Percentiles rank a stretch among this genome's conserved stretches.
Evolutionary conservation across 2,329 filamentous ascomycete genomes (phyloP).

Genomic region (Colletotrichum lindemuthianum): DNA sequence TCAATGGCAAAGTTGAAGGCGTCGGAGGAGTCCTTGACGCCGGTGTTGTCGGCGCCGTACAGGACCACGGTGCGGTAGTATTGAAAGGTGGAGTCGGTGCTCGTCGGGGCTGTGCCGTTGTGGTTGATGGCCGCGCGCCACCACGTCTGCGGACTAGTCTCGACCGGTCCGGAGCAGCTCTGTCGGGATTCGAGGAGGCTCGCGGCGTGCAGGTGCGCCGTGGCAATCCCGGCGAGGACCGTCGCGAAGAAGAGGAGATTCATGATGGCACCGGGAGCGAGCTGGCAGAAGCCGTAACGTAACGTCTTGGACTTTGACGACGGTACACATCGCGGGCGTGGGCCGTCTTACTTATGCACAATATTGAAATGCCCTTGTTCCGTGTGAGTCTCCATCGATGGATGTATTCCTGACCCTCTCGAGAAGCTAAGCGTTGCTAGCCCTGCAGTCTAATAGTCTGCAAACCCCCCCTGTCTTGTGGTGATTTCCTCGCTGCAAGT

Average conservation of each 20-base stretch:
- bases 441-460: not conserved
- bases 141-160: conserved; percentile 37
- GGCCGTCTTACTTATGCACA: too few species aligned
- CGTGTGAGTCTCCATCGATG: too few species aligned
- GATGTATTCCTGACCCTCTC: not conserved
- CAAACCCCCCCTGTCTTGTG: conserved; percentile 4
- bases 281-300: not conserved
- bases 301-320: not conserved
- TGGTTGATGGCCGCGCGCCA: conserved; percentile 42
- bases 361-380: too few species aligned
- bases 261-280: conserved; percentile 6
- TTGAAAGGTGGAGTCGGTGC: conserved; percentile 39
- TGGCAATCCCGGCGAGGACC: conserved; percentile 5
- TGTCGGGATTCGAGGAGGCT: conserved; percentile 18
- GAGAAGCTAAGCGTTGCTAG: not conserved
- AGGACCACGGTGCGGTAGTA: conserved; percentile 42
- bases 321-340: not conserved
- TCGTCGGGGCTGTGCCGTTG: conserved; percentile 41
- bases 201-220: conserved; percentile 11
- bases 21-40: conserved; percentile 40
- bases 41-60: conserved; percentile 42
- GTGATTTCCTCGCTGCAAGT: conserved; percentile 19
- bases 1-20: conserved; percentile 43
- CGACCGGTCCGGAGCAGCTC: conserved; percentile 23
- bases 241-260: conserved; percentile 18